Percentiles rank a stretch among this genome's conserved stretches.
These are phyloP conservation scores for Botrytis tulipae DNA, from an alignment of 2,329 filamentous ascomycete species.

Conservation along the genomic window DNA sequence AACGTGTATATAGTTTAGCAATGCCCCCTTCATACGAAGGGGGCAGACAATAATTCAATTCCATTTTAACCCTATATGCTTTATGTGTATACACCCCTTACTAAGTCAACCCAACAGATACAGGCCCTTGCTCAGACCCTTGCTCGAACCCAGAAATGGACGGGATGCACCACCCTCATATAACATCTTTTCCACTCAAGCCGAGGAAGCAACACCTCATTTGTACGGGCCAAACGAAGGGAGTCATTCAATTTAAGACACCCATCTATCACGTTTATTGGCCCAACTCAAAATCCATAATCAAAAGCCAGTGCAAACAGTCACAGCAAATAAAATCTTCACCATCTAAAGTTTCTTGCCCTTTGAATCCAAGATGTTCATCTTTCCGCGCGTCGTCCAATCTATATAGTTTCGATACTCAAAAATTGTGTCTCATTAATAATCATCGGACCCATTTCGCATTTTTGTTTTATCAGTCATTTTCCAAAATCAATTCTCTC, in stretches of 20 bases:
- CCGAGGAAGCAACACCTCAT: neutral
- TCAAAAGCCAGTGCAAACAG: neutral
- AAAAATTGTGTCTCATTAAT: neutral
- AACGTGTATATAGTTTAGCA: no score
- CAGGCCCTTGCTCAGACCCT: no score
- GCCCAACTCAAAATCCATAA: neutral
- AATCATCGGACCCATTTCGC: no score
- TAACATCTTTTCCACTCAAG: neutral
- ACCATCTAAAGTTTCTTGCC: neutral
- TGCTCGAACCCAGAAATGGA: neutral
- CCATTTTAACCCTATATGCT: no score
- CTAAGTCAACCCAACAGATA: no score
- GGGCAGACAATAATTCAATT: no score
- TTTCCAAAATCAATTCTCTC: neutral
- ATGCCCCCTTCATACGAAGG: no score
- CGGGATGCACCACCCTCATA: neutral
- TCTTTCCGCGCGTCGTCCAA: neutral
- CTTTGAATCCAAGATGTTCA: neutral
- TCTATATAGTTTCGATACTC: neutral
- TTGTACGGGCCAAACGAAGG: neutral
- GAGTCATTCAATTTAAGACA: no score
- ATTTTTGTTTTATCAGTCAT: fast-evolving
- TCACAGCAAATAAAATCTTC: neutral
- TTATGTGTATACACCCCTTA: no score
- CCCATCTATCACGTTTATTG: neutral